Conservation (phyloP, 495 filamentous ascomycete species). For the Neurospora pannonica region DNA sequence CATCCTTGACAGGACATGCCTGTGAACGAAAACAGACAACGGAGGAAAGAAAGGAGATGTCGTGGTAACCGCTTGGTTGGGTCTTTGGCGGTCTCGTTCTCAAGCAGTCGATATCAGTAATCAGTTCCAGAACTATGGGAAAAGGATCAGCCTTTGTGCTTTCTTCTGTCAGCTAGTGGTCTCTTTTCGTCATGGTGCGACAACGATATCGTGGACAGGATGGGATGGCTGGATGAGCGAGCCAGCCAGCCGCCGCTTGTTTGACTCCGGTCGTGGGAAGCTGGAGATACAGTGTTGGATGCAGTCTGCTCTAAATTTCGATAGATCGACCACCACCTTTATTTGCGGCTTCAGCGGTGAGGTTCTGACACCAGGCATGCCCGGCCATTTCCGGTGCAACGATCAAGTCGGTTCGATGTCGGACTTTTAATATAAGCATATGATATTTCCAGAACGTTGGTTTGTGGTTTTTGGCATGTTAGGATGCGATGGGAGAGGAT, state of each 20-base stretch:
- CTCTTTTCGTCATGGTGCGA: neutral
- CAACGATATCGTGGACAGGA: neutral
- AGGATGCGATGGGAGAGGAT: neutral
- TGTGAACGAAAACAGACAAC: neutral
- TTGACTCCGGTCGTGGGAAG: neutral
- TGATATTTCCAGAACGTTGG: neutral
- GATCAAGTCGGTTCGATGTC: neutral
- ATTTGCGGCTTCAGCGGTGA: neutral
- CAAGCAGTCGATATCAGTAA: neutral
- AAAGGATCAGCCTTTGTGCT: neutral
- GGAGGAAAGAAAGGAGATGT: neutral
- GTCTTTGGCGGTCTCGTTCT: neutral
- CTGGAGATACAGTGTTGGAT: neutral
- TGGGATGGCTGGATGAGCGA: neutral
- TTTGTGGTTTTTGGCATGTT: neutral
- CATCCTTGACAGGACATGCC: neutral
- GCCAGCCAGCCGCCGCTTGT: neutral
- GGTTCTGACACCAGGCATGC: neutral
- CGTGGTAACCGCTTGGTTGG: neutral
- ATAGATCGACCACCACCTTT: neutral
- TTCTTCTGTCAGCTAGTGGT: neutral
- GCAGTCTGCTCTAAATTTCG: neutral
- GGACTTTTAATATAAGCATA: neutral
- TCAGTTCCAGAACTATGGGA: neutral
- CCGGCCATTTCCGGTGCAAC: neutral